Base-by-base conservation (phyloP, 2,329 filamentous ascomycete genomes). In the Paecilomyces sp. region DNA sequence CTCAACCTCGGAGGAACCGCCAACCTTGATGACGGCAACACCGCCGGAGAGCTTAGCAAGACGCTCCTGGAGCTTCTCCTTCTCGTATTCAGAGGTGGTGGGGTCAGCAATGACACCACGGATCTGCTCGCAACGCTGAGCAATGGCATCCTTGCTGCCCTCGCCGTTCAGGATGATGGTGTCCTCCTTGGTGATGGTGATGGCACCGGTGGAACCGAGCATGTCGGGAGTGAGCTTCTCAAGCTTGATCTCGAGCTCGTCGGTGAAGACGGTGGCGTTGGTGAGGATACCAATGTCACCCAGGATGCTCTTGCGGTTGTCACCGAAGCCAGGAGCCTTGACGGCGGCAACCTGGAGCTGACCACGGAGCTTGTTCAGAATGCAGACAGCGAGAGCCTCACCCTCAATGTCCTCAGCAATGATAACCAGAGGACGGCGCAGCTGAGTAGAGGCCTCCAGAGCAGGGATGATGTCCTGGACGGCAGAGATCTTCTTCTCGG, bases 31-130 rank as follows among this genome's bases (percentile, higher is more conserved):
- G 80, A 99, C 94, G 70, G 94, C 94, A 70, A 99, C 94, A 85
- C 94, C 94, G 66, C 94, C 94, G 67, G 94, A 97, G 68, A 99
- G 90, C 88, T 99, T 99, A 70, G 94, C 94, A 63, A 99, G 90
- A 81, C 94, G 94, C 85, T 99, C 94, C 83, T 97, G 94, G 66
- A 99, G 91, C 88, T 99, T 99, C 89, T 99, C 94, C 87, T 97
- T 97, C 87, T 99, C 94, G 81, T 99, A 99, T 74, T 99, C 94
- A 55, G 92, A 97, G 65, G 94, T 99, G 70, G 85, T 88, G 66
- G 93, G 89, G 81, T 99, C 94, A 64, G 83, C 85, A 83, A 97
- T 96, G 79, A 97, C 92, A 68, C 93, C 92, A 69, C 94, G 92
- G 80, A 99, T 99, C 84, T 99, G 94, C 82, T 99, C 94, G 81